A percentile compares a stretch with the other conserved stretches of the same genome.
Conservation (phyloP, 1,284 basidiomycete genomes). For the Singerocomus inundabilis region DNA sequence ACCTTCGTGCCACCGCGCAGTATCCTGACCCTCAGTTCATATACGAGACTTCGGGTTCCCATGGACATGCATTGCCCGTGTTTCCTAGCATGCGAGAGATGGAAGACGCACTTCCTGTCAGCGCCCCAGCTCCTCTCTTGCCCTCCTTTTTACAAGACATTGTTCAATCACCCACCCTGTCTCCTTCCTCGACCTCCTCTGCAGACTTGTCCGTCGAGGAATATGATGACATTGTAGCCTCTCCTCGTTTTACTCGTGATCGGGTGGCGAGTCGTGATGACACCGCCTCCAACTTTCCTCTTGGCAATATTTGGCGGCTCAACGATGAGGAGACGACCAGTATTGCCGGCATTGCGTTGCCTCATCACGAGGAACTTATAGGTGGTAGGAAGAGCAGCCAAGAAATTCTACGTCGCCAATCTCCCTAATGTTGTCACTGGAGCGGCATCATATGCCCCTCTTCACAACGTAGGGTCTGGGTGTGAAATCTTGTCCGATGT, state of each 20-base stretch:
- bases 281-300: slow-evolving; percentile 36
- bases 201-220: slow-evolving; percentile 64
- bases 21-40: slow-evolving; percentile 50
- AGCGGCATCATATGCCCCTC: neutral
- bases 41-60: slow-evolving; percentile 59
- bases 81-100: slow-evolving; percentile 30
- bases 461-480: neutral
- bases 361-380: slow-evolving; percentile 32
- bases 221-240: slow-evolving; percentile 35
- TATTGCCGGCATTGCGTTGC: slow-evolving; percentile 43
- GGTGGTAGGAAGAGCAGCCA: slow-evolving; percentile 36
- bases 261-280: slow-evolving; percentile 25
- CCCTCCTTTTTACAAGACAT: slow-evolving; percentile 75
- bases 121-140: slow-evolving; percentile 48
- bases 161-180: slow-evolving; percentile 60
- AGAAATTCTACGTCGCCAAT: slow-evolving; percentile 33
- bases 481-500: slow-evolving; percentile 4
- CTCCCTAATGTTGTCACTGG: slow-evolving; percentile 23
- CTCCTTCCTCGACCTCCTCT: slow-evolving; percentile 60
- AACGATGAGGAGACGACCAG: slow-evolving; percentile 63
- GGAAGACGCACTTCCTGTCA: slow-evolving; percentile 14
- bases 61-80: slow-evolving; percentile 18
- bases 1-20: slow-evolving; percentile 39
- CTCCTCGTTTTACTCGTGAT: slow-evolving; percentile 23
- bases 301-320: slow-evolving; percentile 61